Evolutionary conservation across 2,329 filamentous ascomycete genomes (phyloP), one percentile per base, ranked within the genome.

Genomic region (Pleoardoris graminearum): DNA sequence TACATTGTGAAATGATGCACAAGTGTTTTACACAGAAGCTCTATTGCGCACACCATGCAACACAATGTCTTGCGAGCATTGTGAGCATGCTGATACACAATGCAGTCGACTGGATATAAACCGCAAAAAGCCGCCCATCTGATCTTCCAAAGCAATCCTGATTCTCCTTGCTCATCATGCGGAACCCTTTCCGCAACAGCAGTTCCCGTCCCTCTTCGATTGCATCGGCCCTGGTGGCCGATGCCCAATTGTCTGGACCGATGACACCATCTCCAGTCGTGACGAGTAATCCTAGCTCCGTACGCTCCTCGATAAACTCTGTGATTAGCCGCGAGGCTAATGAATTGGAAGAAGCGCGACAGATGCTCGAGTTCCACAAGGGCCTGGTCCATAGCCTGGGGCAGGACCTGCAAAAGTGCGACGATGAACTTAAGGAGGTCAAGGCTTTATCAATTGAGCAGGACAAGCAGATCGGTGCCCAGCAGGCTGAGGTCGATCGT

Each of bases 1-100:
- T 62, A 62, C 46, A 61, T 61, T 63, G 57, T 61, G 63, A 56
- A 47, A 59, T 59, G 57, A 59, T 22, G 27, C 59, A 62, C 57
- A 51, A 59, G 59, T 50, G 52, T 42, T 39, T 54, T 38, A 23
- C 51, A 42, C 44, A 51, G 2, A 23, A 35, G 12, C 36, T 38
- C 19, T 11, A 22, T 10, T 14, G 10, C 17, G 10, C 10, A 11
- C 17, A 8, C 8, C 22, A 14, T 3, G 10, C 36, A 4, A 22
- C 36, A 38, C 21, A 23, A 38, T 23, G 4, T 25, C 16, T 16
- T 3, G 3, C 10, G 39, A n/a, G 14, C 33, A 36, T 36, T 36
- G 33, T 36, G 33, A 36, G 8, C 14, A 30, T 21, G 23, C 16
- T 17, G 25, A 3, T 12, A 11, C 14, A 30, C 39, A 30, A 30